These are phyloP conservation scores for Pisolithus albus DNA, from an alignment of 768 basidiomycete species.

Conservation along the genomic window DNA sequence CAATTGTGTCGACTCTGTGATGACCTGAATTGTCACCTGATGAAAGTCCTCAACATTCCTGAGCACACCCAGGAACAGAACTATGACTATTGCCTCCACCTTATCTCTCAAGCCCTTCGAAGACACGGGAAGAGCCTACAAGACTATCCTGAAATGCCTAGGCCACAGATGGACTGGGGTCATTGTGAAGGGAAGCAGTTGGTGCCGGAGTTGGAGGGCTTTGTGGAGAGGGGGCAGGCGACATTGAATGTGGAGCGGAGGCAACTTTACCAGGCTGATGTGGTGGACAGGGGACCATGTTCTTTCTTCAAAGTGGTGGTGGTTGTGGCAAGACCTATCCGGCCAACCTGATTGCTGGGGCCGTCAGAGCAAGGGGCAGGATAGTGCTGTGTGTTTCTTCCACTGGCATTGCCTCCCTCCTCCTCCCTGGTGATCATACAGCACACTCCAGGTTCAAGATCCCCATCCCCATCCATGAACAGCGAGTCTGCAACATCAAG, in stretches of 20 bases:
- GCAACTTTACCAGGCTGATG: slow-evolving; percentile 27
- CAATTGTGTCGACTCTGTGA: slow-evolving; percentile 38
- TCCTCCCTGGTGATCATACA: slow-evolving; percentile 20
- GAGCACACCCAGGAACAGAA: slow-evolving; percentile 26
- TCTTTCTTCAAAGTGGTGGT: too few species aligned
- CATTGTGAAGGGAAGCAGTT: slow-evolving; percentile 1
- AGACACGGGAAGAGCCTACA: too few species aligned
- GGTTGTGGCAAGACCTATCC: slow-evolving; percentile 46
- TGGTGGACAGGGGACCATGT: slow-evolving; percentile 34
- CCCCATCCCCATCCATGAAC: too few species aligned
- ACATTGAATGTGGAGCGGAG: slow-evolving; percentile 36
- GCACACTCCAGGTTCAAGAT: too few species aligned
- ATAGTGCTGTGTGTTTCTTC: slow-evolving; percentile 44
- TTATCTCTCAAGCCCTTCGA: slow-evolving; percentile 26
- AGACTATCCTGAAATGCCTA: too few species aligned
- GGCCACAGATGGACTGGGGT: too few species aligned
- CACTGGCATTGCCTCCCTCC: slow-evolving; percentile 40
- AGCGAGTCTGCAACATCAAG: too few species aligned
- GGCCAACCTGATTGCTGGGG: slow-evolving; percentile 29
- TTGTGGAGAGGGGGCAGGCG: slow-evolving; percentile 19
- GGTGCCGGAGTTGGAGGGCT: neutral
- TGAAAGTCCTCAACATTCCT: neutral
- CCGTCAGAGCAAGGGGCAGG: slow-evolving; percentile 12
- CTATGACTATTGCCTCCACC: slow-evolving; percentile 37
- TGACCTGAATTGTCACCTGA: slow-evolving; percentile 28